Base-by-base conservation (phyloP, 768 basidiomycete species). In the Lentinula lateritia region DNA sequence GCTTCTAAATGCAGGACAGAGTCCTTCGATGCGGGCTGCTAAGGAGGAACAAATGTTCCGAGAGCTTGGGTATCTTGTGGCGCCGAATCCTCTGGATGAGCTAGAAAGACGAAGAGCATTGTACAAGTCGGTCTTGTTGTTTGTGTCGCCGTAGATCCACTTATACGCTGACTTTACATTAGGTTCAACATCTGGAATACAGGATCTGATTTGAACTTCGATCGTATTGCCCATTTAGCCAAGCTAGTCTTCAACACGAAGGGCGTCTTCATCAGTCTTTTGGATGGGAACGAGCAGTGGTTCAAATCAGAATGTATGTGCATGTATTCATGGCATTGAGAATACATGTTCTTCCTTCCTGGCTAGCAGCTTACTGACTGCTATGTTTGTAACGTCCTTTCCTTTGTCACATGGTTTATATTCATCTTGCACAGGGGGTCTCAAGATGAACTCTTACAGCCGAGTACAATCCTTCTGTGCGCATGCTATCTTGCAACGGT, bases 131-230 rank as follows among this genome's bases (percentile, higher is more conserved):
- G 84, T 70, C 12, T 32, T 20, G 42, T 54, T 5, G 16, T 13
- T 28, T 23, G 20, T 15, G 56, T 58, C 1, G 9, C 35, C 9
- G 12, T 50, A 28, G 18, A 50, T 23, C 3, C 12, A 34, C 23
- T 34, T 15, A 52, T 48, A 35, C 38, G 23, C 20, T 57, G 32
- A 35, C 52, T 35, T 35, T 58, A 60, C 28, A 62, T 62, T 20
- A 91, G 92, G 65, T 95, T 93, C 76, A 93, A 94, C 66, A 90
- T 97, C 53, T 88, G 93, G 83, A 85, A 91, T 64, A 95, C 93
- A 0, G 86, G 87, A 15, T 79, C 87, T 8, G 95, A 98, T 71
- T 78, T 84, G 64, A 95, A 96, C 70, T 97, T 98, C 69, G 95
- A 97, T 72, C 85, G 95, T 16, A 95, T 97, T 65, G 92, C 88